Percentiles rank a stretch among this genome's conserved stretches.
Conservation (phyloP, 441 rosid species). For the Populus hybrid region DNA sequence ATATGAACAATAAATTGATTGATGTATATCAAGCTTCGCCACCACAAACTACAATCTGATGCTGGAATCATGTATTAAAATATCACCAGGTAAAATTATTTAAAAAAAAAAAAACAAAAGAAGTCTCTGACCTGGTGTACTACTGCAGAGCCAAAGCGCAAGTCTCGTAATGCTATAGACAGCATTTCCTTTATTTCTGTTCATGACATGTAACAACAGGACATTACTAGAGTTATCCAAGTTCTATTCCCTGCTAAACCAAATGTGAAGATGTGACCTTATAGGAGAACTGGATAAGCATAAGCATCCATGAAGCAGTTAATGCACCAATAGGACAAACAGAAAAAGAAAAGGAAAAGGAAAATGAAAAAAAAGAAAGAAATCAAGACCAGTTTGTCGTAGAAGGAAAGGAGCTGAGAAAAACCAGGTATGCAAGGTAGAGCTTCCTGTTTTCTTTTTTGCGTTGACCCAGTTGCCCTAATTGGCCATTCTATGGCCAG, state of each 20-base stretch:
- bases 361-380: background rate
- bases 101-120: too few relatives aligned
- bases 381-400: background rate
- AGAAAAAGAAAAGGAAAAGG: background rate
- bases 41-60: background rate
- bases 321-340: background rate
- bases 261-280: background rate
- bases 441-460: background rate
- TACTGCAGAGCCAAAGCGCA: slow-evolving; percentile 79
- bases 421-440: background rate
- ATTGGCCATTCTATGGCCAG: background rate
- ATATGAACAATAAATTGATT: background rate
- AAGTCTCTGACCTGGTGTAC: slow-evolving; percentile 76
- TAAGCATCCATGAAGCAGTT: background rate
- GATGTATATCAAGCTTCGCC: background rate
- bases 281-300: background rate
- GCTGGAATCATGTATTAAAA: background rate
- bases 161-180: slow-evolving; percentile 69
- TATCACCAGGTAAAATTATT: background rate
- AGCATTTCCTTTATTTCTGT: slow-evolving; percentile 92
- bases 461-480: background rate
- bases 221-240: slow-evolving; percentile 8
- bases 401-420: background rate
- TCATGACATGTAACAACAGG: slow-evolving; percentile 26
- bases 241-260: background rate